Conservation (phyloP, 176 grass and related monocot species). For the Ampelocalamus luodianensis region DNA sequence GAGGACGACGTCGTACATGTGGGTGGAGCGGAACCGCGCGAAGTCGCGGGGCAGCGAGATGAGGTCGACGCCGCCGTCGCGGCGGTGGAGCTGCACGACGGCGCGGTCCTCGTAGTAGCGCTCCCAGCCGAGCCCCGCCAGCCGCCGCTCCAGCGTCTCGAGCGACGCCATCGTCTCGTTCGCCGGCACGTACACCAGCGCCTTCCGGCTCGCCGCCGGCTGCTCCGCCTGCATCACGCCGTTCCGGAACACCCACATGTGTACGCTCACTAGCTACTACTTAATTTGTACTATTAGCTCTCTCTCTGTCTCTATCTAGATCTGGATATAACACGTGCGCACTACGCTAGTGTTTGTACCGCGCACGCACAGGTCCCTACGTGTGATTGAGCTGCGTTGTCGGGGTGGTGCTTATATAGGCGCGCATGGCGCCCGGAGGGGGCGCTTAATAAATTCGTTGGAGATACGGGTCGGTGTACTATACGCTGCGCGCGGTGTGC, state of each 20-base stretch:
- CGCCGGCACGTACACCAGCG: slow-evolving; percentile 31
- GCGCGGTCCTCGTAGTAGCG: slow-evolving; percentile 55
- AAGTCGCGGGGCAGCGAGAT: slow-evolving; percentile 62
- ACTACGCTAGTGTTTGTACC: not conserved
- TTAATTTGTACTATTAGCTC: not conserved
- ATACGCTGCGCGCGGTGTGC: too few relatives aligned
- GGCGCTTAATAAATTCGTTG: too few relatives aligned
- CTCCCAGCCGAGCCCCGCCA: slow-evolving; percentile 54
- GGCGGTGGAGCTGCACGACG: slow-evolving; percentile 57
- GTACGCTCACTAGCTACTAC: not conserved
- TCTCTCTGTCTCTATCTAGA: not conserved
- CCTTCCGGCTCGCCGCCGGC: not conserved
- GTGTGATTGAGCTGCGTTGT: not conserved
- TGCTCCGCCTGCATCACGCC: slow-evolving; percentile 35
- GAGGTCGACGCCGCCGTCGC: slow-evolving; percentile 44
- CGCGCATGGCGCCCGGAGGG: too few relatives aligned
- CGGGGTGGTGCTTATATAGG: too few relatives aligned
- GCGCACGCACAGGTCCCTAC: not conserved
- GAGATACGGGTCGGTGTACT: too few relatives aligned
- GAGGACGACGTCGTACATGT: slow-evolving; percentile 64
- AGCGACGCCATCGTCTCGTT: slow-evolving; percentile 47
- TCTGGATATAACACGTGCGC: not conserved
- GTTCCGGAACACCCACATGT: slow-evolving; percentile 58
- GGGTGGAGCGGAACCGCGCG: slow-evolving; percentile 50
- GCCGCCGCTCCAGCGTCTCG: slow-evolving; percentile 41